Evolutionary conservation across 805 yeast genomes (phyloP).

Genomic region (Priceomyces melissophilus): DNA sequence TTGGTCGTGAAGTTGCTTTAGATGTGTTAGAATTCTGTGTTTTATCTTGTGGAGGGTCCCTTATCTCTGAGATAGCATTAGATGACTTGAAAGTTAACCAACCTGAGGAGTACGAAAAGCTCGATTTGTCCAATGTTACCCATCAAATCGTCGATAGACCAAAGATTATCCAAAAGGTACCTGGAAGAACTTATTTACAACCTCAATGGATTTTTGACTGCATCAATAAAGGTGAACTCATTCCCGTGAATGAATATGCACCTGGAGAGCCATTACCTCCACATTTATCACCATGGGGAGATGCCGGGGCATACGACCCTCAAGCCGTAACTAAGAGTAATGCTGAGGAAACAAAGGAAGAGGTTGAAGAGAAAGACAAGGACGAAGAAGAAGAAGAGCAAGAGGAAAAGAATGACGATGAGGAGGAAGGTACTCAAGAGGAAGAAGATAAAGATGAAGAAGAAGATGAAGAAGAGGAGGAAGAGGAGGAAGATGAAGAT

Average conservation of each 20-base stretch:
- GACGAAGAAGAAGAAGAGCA: constrained; percentile 38
- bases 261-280: constrained; percentile 97
- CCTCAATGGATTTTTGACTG: constrained; percentile 98
- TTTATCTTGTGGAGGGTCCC: constrained; percentile 79
- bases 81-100: constrained; percentile 64
- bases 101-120: constrained; percentile 40
- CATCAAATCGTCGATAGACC: constrained; percentile 97
- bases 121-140: constrained; percentile 69
- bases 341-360: constrained; percentile 46
- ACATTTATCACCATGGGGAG: constrained; percentile 99
- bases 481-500: constrained; percentile 50
- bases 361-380: constrained; percentile 48
- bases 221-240: constrained; percentile 69
- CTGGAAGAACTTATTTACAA: constrained; percentile 91
- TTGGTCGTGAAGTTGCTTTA: constrained; percentile 94
- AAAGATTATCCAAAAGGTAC: constrained; percentile 65
- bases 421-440: constrained; percentile 41
- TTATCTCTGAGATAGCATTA: constrained; percentile 81
- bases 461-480: constrained; percentile 46
- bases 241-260: constrained; percentile 77
- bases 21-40: constrained; percentile 87
- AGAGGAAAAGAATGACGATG: constrained; percentile 51
- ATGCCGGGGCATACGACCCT: constrained; percentile 87
- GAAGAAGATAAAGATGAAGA: constrained; percentile 45
- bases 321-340: constrained; percentile 43